A percentile compares a stretch with the other conserved stretches of the same genome.
Evolutionary conservation across 148 eudicot genomes (phyloP).

Genomic region (Cornus suecica): DNA sequence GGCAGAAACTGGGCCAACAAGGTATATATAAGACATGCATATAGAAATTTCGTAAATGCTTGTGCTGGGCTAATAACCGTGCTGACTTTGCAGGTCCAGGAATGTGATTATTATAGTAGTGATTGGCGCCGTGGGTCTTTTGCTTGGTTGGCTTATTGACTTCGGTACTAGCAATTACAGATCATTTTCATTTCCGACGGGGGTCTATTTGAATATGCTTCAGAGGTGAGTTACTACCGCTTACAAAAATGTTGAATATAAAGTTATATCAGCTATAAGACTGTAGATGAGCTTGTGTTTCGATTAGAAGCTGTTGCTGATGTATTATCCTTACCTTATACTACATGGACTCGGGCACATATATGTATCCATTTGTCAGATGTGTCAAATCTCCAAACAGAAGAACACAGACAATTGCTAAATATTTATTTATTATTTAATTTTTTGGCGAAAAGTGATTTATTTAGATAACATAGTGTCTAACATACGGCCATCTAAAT

Average conservation of each 20-base stretch:
- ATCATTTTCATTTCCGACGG: slow-evolving; percentile 43
- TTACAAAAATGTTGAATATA: not conserved
- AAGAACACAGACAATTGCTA: no score
- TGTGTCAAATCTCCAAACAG: no score
- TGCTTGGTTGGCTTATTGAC: slow-evolving; percentile 82
- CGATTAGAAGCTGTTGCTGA: no score
- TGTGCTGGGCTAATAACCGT: slow-evolving; percentile 13
- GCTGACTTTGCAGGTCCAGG: slow-evolving; percentile 54
- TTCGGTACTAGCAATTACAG: slow-evolving; percentile 48
- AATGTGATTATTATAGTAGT: slow-evolving; percentile 64
- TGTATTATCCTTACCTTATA: no score
- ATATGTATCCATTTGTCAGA: no score
- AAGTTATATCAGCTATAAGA: not conserved
- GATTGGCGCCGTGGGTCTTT: slow-evolving; percentile 61
- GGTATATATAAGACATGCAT: slow-evolving; percentile 32
- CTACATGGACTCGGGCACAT: no score
- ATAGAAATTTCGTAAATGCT: not conserved
- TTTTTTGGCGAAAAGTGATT: no score
- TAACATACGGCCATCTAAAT: no score
- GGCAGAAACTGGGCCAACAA: slow-evolving; percentile 79
- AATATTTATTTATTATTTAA: no score
- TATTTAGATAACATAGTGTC: no score
- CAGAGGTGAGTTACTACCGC: slow-evolving; percentile 37
- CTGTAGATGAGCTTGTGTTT: not conserved
- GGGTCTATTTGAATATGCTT: slow-evolving; percentile 34